Conservation (phyloP, 768 basidiomycete genomes). For the Leccinum longicurvipes region DNA sequence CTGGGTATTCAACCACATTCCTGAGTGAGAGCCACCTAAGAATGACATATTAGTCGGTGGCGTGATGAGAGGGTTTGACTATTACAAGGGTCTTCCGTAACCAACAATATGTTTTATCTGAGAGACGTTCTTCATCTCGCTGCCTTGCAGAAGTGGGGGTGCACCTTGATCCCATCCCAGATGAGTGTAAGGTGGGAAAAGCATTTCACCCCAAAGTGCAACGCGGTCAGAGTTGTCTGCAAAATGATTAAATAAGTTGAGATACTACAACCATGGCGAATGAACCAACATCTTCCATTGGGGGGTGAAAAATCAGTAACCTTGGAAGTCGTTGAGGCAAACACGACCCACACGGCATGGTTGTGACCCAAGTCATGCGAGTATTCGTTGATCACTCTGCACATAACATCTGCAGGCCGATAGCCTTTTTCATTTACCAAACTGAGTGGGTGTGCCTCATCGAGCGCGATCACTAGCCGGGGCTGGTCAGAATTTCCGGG, state of each 20-base stretch:
- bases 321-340: not conserved
- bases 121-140: not conserved
- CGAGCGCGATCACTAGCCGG: not conserved
- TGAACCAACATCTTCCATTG: not conserved
- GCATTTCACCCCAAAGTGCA: not conserved
- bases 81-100: not conserved
- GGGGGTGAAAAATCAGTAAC: not conserved
- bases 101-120: not conserved
- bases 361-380: not conserved
- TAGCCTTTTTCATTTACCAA: not conserved
- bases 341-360: not conserved
- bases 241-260: not conserved
- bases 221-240: not conserved
- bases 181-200: not conserved
- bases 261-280: not conserved
- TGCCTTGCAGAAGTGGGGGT: not conserved
- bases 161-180: not conserved
- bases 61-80: too few species aligned
- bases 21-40: slow-evolving; percentile 9
- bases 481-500: not conserved
- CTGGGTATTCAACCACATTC: not conserved
- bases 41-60: not conserved
- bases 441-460: not conserved
- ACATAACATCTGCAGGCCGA: not conserved
- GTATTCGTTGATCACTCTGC: not conserved